These are phyloP conservation scores for Ceratocystis variospora DNA, from an alignment of 2,329 filamentous ascomycete genomes.

Conservation along the genomic window DNA sequence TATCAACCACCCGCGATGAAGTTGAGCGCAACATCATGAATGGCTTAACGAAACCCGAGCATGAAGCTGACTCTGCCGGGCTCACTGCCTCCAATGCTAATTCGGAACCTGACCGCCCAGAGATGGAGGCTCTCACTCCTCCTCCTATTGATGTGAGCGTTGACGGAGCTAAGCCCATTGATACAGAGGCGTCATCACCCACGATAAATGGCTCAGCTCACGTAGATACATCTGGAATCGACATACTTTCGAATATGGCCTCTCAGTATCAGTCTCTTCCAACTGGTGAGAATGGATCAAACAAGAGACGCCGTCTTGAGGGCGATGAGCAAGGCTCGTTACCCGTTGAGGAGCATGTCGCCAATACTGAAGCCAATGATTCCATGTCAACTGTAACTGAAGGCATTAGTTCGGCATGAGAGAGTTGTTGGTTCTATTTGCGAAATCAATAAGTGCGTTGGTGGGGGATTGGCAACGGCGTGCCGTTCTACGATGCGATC, in stretches of 20 bases:
- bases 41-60: conserved; percentile 52
- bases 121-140: conserved; percentile 79
- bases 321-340: conserved; percentile 26
- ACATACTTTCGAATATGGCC: conserved; percentile 23
- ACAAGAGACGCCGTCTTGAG: conserved; percentile 43
- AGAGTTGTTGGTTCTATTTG: background rate
- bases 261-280: conserved; percentile 37
- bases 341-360: conserved; percentile 24
- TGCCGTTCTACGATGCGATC: background rate
- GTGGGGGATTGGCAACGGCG: background rate
- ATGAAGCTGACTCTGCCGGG: conserved; percentile 21
- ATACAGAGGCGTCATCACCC: background rate
- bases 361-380: background rate
- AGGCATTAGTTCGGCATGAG: background rate
- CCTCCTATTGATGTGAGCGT: conserved; percentile 38
- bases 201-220: background rate
- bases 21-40: conserved; percentile 88
- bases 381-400: background rate
- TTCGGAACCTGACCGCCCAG: conserved; percentile 56
- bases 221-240: background rate
- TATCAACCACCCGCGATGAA: conserved; percentile 71
- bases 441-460: background rate
- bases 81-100: background rate
- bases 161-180: conserved; percentile 3
- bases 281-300: conserved; percentile 38